phyloP scores from a whole-genome alignment of 352 stramenopile species.

The Globisporangium sylvaticum region DNA sequence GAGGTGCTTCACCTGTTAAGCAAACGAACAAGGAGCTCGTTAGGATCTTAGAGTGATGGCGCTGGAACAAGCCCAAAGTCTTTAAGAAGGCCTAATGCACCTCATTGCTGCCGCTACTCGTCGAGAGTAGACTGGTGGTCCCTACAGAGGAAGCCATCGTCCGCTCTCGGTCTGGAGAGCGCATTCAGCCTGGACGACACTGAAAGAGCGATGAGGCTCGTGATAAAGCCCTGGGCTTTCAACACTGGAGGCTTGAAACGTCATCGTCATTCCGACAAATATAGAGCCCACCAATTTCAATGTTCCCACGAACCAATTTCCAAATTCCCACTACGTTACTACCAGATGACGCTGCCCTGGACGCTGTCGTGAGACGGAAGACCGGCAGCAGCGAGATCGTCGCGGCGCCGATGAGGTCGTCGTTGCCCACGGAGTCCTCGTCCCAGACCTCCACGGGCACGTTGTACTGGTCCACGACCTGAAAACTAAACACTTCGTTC shows the following conservation, averaged over 20 bases:
- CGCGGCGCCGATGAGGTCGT: conserved; percentile 86
- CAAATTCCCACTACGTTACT: background rate
- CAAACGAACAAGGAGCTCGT: background rate
- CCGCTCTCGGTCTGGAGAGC: background rate
- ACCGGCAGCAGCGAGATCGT: conserved; percentile 87
- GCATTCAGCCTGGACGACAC: background rate
- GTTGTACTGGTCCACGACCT: conserved; percentile 92
- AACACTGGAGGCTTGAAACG: background rate
- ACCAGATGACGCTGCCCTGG: conserved; percentile 2
- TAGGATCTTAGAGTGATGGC: background rate
- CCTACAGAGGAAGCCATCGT: background rate
- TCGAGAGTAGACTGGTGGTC: background rate
- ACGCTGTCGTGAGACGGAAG: conserved; percentile 62
- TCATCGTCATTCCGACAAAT: background rate
- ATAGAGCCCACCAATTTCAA: background rate
- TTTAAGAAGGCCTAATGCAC: background rate
- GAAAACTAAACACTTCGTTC: conserved; percentile 76
- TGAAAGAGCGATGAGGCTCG: too few relatives aligned
- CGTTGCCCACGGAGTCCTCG: conserved; percentile 86
- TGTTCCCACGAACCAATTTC: background rate
- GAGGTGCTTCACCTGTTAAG: conserved; percentile 46
- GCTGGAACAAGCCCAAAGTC: background rate
- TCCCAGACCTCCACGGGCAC: conserved; percentile 90
- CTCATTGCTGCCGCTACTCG: background rate
- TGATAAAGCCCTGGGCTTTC: background rate